Base-by-base conservation (phyloP, 805 yeast species). In the Isabelozyma heimii region DNA sequence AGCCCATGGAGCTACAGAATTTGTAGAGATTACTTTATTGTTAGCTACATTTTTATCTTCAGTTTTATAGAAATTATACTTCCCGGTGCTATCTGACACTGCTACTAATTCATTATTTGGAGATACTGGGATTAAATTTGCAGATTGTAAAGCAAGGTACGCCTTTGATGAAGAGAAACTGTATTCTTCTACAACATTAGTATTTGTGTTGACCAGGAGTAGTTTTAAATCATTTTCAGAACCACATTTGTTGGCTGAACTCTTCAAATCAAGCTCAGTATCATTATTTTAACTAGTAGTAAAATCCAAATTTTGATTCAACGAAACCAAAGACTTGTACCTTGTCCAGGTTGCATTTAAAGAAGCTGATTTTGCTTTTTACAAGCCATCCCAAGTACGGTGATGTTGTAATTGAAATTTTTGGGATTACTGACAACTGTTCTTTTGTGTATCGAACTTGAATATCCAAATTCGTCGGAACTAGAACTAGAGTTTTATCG, bases 81-180 rank as follows among this genome's bases (percentile, higher is more conserved):
- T 94, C 33, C 99, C 99, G 46, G 86, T 75, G 5, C 77, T 76
- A 59, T 91, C 97, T 46, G 97, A 97, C 24, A 86, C 87, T 0
- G 98, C 98, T 14, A 87, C 74, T 51, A 70, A 79, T 48, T 74
- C 65, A 7, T 82, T 87, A 56, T 84, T 76, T 4, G 90, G 92
- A 1, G 97, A 89, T 26, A 89, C 79, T 10, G 83, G 71, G 43
- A 88, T 73, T 46, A 73, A 72, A 1, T 88, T 77, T 13, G 81
- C 76, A 4, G 90, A 78, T 50, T 89, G 79, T 51, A 82, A 68
- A 10, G 79, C 44, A 70, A 79, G 54, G 62, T 50, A 58, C 26
- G 49, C 51, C 66, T 76, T 43, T 13, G 35, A 43, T 5, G 52
- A 48, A 4, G 49, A 53, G 17, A 59, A 37, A 8, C 44, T 15